Evolutionary conservation across 257 asterid species (phyloP).

Genomic region (Plantago ovata): DNA sequence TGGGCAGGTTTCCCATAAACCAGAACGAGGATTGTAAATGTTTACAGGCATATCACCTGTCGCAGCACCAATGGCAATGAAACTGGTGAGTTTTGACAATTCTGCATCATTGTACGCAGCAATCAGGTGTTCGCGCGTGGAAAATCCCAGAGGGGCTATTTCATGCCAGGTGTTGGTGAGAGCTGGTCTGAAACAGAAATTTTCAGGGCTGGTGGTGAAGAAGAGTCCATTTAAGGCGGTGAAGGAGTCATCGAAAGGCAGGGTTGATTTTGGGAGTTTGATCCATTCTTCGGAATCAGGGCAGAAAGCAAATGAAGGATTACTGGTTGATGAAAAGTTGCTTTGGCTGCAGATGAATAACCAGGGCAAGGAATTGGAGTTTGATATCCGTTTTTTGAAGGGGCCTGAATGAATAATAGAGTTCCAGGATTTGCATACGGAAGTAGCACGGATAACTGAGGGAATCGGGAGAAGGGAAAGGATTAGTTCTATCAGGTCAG

Average conservation of each 20-base stretch:
- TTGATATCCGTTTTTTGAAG: constrained; percentile 16
- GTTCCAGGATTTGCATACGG: constrained; percentile 37
- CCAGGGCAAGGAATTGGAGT: constrained; percentile 27
- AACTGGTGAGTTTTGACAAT: constrained; percentile 1
- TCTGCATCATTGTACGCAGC: constrained; percentile 11
- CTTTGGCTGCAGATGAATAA: constrained; percentile 24
- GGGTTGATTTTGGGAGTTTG: constrained; percentile 12
- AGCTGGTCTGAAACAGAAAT: constrained; percentile 22
- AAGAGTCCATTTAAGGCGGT: background rate
- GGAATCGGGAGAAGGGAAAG: constrained; percentile 31
- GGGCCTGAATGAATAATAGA: constrained; percentile 18
- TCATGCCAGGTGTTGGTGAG: constrained; percentile 13
- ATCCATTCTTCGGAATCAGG: constrained; percentile 30
- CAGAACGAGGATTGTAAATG: constrained; percentile 20
- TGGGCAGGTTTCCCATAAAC: constrained; percentile 23
- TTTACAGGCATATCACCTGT: constrained; percentile 25
- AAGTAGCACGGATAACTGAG: constrained; percentile 31
- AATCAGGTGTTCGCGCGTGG: constrained; percentile 24
- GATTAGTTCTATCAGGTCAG: constrained; percentile 30
- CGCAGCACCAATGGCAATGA: background rate
- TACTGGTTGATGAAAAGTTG: background rate
- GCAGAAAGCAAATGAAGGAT: constrained; percentile 22
- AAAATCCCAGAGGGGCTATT: constrained; percentile 17
- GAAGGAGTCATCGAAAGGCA: too few relatives aligned
- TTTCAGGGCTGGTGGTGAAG: constrained; percentile 2